Conservation (phyloP, 768 basidiomycete genomes). For the Hypholoma sublateritium region DNA sequence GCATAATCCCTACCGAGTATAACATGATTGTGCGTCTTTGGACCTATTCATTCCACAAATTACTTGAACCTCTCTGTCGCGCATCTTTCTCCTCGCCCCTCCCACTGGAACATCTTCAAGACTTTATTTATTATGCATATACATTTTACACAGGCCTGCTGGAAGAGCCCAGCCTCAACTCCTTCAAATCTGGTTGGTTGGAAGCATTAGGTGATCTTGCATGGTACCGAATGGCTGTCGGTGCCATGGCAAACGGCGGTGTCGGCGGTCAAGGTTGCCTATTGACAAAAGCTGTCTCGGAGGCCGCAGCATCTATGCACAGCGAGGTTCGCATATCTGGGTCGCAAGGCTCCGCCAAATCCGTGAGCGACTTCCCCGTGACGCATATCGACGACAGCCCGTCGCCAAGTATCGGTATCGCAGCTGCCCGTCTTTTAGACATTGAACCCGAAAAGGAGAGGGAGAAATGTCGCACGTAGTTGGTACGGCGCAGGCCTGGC, state of each 20-base stretch:
- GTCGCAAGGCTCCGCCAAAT: too few relatives aligned
- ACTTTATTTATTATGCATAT: slow-evolving; percentile 95
- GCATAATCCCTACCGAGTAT: slow-evolving; percentile 89
- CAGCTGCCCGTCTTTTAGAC: slow-evolving; percentile 78
- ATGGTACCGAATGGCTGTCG: slow-evolving; percentile 91
- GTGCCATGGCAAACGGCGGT: slow-evolving; percentile 69
- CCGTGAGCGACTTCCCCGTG: too few relatives aligned
- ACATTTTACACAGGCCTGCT: slow-evolving; percentile 88
- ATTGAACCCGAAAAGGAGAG: too few relatives aligned
- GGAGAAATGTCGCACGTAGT: slow-evolving; percentile 85
- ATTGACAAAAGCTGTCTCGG: slow-evolving; percentile 56
- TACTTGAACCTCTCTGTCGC: slow-evolving; percentile 87
- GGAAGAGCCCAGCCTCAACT: too few relatives aligned
- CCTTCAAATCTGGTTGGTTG: too few relatives aligned
- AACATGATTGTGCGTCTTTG: slow-evolving; percentile 94
- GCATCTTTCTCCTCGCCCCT: slow-evolving; percentile 68
- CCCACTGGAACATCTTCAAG: slow-evolving; percentile 89
- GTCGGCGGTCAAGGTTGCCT: slow-evolving; percentile 42
- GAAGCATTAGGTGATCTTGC: too few relatives aligned
- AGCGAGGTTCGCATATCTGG: slow-evolving; percentile 15
- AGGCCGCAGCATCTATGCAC: slow-evolving; percentile 31
- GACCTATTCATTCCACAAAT: slow-evolving; percentile 87
- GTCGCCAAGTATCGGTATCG: slow-evolving; percentile 79
- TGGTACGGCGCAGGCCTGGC: slow-evolving; percentile 91
- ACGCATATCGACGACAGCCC: slow-evolving; percentile 64